These are phyloP conservation scores for Syzygium aqueum DNA, from an alignment of 345 rosid species.

Conservation along the genomic window DNA sequence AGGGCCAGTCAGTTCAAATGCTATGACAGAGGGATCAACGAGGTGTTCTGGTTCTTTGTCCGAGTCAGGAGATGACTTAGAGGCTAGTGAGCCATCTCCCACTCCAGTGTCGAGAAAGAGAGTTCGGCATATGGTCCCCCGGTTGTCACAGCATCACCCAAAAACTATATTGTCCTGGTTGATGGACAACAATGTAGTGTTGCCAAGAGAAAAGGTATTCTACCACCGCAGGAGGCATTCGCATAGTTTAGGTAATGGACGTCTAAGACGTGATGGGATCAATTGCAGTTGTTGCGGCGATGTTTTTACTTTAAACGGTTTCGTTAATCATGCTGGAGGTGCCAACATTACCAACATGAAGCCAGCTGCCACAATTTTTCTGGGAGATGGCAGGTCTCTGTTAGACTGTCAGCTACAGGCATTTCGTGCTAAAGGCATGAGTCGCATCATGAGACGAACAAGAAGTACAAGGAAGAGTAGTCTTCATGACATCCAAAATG, in stretches of 20 bases:
- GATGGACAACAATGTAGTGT: slow-evolving; percentile 48
- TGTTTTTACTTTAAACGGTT: slow-evolving; percentile 34
- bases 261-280: slow-evolving; percentile 55
- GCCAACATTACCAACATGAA: slow-evolving; percentile 12
- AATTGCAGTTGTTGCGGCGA: slow-evolving; percentile 58
- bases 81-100: background rate
- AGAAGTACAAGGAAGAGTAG: slow-evolving; percentile 13
- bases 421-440: background rate
- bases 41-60: background rate
- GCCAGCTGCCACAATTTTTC: slow-evolving; percentile 47
- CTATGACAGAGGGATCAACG: background rate
- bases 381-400: slow-evolving; percentile 78
- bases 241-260: slow-evolving; percentile 33
- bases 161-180: slow-evolving; percentile 64
- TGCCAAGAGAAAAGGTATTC: slow-evolving; percentile 51
- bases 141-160: slow-evolving; percentile 28
- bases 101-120: slow-evolving; percentile 41
- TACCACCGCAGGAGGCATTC: slow-evolving; percentile 18
- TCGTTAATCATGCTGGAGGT: slow-evolving; percentile 44
- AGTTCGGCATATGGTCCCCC: slow-evolving; percentile 26
- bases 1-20: background rate
- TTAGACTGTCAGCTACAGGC: slow-evolving; percentile 22
- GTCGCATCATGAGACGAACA: background rate
- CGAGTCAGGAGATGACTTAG: background rate
- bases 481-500: slow-evolving; percentile 35